A percentile compares a stretch with the other conserved stretches of the same genome.
phyloP scores from a whole-genome alignment of 2,329 filamentous ascomycete genomes.

The Colletotrichum eremochloae region DNA sequence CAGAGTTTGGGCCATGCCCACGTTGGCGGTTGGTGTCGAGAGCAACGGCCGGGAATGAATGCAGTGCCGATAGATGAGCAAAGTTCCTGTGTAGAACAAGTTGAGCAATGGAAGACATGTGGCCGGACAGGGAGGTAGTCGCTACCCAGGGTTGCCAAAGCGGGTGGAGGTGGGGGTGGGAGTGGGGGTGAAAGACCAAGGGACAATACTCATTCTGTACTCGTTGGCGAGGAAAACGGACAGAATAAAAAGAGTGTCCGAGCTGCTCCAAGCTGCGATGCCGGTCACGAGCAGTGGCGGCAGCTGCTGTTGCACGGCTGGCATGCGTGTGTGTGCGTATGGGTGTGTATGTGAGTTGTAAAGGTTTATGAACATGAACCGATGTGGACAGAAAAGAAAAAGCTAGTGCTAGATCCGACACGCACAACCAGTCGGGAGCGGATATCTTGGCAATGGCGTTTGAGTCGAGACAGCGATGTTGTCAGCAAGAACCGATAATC shows the following conservation, averaged over 20 bases:
- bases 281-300: slow-evolving; percentile 15
- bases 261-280: slow-evolving; percentile 16
- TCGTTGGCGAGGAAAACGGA: neutral
- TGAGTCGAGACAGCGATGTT: slow-evolving; percentile 13
- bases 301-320: slow-evolving; percentile 18
- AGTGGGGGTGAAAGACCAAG: neutral
- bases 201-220: neutral
- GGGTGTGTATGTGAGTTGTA: slow-evolving; percentile 7
- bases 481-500: slow-evolving; percentile 2
- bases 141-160: neutral
- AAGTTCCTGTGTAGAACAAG: slow-evolving; percentile 30
- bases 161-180: neutral
- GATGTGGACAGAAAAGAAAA: slow-evolving; percentile 13
- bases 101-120: slow-evolving; percentile 29
- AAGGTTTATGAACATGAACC: neutral
- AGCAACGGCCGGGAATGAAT: slow-evolving; percentile 33
- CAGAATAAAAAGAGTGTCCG: slow-evolving; percentile 32
- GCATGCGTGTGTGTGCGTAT: slow-evolving; percentile 15
- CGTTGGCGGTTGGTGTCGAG: slow-evolving; percentile 21
- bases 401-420: neutral
- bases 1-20: slow-evolving; percentile 32
- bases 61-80: slow-evolving; percentile 32
- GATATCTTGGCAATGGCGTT: neutral
- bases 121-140: slow-evolving; percentile 26
- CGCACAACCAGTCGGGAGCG: neutral